Evolutionary conservation across 2,329 filamentous ascomycete genomes (phyloP), one percentile per base, ranked within the genome.

Genomic region (Alternaria solani): DNA sequence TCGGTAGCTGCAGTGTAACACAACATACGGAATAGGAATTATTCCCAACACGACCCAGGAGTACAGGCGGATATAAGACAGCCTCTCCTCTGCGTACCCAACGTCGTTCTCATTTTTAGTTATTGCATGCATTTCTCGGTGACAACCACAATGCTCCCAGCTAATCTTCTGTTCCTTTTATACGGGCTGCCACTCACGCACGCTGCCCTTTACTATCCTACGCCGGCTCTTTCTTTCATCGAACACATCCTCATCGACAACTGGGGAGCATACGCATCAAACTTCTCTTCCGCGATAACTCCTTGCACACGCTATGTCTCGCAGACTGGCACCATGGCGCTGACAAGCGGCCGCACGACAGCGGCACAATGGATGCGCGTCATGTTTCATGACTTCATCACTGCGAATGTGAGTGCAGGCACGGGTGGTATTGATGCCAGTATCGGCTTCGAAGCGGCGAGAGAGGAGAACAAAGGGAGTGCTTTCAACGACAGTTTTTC

Each of bases 371-470:
- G 73, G 67, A 64, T 75, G 30, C 64, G 73, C 2, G 71, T 68
- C 18, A 64, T 72, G 30, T 76, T 76, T 48, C 75, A 76, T 43
- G 74, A 76, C 51, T 73, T 74, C 43, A 63, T 71, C 4, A 72
- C 72, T 4, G 67, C 68, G 16, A 56, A 75, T 41, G 62, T 65
- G 5, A 57, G 51, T 9, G 63, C 64, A 8, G 73, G 73, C 1
- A 70, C 66, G 1, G 74, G 73, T 36, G 74, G 74, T 12, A 52
- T 76, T 2, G 74, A 77, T 56, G 74, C 70, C 6, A 72, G 68
- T 32, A 74, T 77, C 28, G 69, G 68, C 11, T 75, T 72, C 51
- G 74, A 77, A 52, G 68, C 59, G 2, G 51, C 61, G 11, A 63
- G 67, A 16, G 55, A 49, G 14, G 68, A 72, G 38, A 75, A 77